Conservation (phyloP, 768 basidiomycete genomes). For the Boletus rubropictus region DNA sequence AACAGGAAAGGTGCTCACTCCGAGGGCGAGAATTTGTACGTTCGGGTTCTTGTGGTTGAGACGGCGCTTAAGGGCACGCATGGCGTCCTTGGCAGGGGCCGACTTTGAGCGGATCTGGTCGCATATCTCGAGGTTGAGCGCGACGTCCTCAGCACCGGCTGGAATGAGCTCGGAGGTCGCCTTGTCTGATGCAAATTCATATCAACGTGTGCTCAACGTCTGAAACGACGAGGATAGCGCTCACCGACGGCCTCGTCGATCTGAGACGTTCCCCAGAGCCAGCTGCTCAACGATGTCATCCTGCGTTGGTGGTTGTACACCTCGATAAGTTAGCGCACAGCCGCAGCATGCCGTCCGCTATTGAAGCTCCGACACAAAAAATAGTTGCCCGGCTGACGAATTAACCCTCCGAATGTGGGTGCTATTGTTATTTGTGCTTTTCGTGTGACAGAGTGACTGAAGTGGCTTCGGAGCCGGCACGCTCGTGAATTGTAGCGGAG, state of each 20-base stretch:
- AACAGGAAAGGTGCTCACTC: conserved; percentile 46
- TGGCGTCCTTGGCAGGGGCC: conserved; percentile 76
- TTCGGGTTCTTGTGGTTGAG: conserved; percentile 95
- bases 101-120: conserved; percentile 94
- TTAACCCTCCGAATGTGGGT: neutral
- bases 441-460: conserved; percentile 10
- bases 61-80: conserved; percentile 82
- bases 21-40: conserved; percentile 82
- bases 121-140: conserved; percentile 90
- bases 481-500: conserved; percentile 29
- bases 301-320: conserved; percentile 14
- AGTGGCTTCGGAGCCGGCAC: conserved; percentile 20
- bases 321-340: conserved; percentile 6
- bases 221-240: conserved; percentile 20
- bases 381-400: neutral
- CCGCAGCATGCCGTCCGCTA: conserved; percentile 13
- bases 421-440: neutral
- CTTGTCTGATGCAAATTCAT: conserved; percentile 59
- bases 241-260: conserved; percentile 79
- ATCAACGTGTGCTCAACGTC: conserved; percentile 8
- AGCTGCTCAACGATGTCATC: conserved; percentile 59
- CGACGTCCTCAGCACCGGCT: conserved; percentile 81
- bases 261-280: conserved; percentile 79
- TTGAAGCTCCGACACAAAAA: conserved; percentile 22
- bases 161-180: conserved; percentile 90